These are phyloP conservation scores for Stereocaulon alpinum DNA, from an alignment of 495 filamentous ascomycete species.

Conservation along the genomic window DNA sequence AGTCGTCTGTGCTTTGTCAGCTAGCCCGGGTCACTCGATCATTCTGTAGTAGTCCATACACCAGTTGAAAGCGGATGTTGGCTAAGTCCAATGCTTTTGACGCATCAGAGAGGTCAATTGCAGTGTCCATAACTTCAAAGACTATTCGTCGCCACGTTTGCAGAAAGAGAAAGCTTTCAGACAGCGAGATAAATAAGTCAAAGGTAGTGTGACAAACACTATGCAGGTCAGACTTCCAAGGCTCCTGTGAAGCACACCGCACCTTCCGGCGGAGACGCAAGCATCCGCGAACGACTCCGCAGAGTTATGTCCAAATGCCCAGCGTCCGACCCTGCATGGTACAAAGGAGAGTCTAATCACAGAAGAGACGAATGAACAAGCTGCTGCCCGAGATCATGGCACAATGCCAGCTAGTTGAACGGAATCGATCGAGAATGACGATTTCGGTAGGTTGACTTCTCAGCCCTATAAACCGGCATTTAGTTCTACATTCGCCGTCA, in stretches of 20 bases:
- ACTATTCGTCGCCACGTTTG: background rate
- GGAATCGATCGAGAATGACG: background rate
- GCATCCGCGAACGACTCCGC: background rate
- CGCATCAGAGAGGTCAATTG: slow-evolving; percentile 77
- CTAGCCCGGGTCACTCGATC: slow-evolving; percentile 1
- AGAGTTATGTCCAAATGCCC: no score
- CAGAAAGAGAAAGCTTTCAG: background rate
- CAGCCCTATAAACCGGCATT: slow-evolving; percentile 5
- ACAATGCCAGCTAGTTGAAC: background rate
- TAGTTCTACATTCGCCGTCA: background rate
- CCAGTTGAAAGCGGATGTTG: slow-evolving; percentile 91
- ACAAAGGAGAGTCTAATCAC: no score
- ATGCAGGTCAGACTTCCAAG: no score
- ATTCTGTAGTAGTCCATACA: slow-evolving; percentile 44
- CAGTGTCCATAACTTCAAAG: slow-evolving; percentile 58
- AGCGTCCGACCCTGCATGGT: no score
- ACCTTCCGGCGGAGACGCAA: background rate
- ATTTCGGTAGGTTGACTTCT: background rate
- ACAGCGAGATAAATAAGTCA: no score
- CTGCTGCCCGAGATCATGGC: no score
- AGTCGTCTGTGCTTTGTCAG: slow-evolving; percentile 53
- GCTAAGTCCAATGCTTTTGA: slow-evolving; percentile 77
- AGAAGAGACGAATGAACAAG: background rate
- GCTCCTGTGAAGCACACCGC: no score
- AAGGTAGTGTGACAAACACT: no score